Evolutionary conservation across 441 rosid species (phyloP), one percentile per base, ranked within the genome.

Genomic region (Aleurites moluccanus): DNA sequence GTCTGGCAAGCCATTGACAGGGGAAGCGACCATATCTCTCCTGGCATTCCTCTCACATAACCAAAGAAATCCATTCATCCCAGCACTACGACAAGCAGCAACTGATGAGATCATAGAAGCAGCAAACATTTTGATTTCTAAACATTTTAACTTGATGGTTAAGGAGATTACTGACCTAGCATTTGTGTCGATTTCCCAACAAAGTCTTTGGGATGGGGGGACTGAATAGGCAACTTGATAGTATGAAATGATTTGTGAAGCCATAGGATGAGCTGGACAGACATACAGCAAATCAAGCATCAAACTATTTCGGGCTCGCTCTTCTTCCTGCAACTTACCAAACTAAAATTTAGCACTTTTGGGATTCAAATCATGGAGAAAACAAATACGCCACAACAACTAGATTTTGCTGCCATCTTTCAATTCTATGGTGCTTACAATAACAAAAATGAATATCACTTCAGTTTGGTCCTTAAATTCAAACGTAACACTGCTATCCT

Each of bases 61-160:
- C 93, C 92, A 87, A 73, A 96, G 74, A 81, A 52, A 93, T 27
- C 99, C 99, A 75, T 89, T 96, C 97, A 92, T 91, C 75, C 96
- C 97, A 84, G 84, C 86, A 81, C 99, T 96, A 90, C 79, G 84
- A 81, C 42, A 68, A 50, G 40, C 67, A 79, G 65, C 64, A 67
- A 73, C 27, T 53, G 35, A 57, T 70, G 21, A 80, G 74, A 66
- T 60, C 27, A 79, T 49, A 76, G 73, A 79, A 38, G 65, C 71
- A 83, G 68, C 23, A 70, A 57, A 60, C 38, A 72, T 38, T 44
- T 45, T 38, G 35, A 65, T 28, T 40, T 28, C 23, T 57, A 75
- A 49, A 67, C n/a, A 20, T 57, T 38, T 42, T 25, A 73, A 44
- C 65, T 77, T 27, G 44, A 44, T 53, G 28, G 52, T 53, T 11